Base-by-base conservation (phyloP, 495 filamentous ascomycete genomes). In the Penicillium chermesinum region DNA sequence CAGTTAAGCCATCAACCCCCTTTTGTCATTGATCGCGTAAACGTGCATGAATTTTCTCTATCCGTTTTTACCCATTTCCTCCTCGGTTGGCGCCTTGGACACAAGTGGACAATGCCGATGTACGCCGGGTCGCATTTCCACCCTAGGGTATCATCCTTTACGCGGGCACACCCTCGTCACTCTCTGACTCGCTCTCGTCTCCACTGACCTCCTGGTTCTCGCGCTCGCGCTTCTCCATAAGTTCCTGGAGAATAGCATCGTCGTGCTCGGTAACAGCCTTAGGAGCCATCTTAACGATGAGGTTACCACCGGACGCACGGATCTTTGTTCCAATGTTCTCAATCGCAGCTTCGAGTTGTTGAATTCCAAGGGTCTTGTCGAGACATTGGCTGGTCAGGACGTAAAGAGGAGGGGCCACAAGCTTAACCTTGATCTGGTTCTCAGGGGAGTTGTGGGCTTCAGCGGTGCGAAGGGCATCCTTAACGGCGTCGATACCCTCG, bases 211-310 rank as follows among this genome's bases (percentile, higher is more conserved):
- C 88, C 66, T 84, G 85, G 73, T 97, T 97, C 80, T 98, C 93
- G 51, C 91, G 84, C 77, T 95, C 93, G 52, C 89, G 83, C 83
- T 96, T 97, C 75, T 97, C 93, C 93, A 98, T 98, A 49, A 98
- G 77, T 38, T 91, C 94, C 68, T 95, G 87, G 55, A 98, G 74
- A 63, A 95, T 89, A 18, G 91, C 93, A 70, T 98, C 93, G 63
- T 98, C 93, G 57, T 88, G 91, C 79, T 97, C 93, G 3, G 91
- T 97, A 49, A 97, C 94, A 13, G 93, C 93, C 82, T 97, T 97
- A 35, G 93, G 93, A 52, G 89, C 91, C 94, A 98, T 97, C 77
- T 87, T 91, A 44, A 94, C 85, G 22, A 84, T 77, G 58, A 89
- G 89, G 57, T 77, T 81, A 30, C 93, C 93, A 14, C 85, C 85